phyloP scores from a whole-genome alignment of 176 grass and related monocot species.

The Aegilops umbellulata region DNA sequence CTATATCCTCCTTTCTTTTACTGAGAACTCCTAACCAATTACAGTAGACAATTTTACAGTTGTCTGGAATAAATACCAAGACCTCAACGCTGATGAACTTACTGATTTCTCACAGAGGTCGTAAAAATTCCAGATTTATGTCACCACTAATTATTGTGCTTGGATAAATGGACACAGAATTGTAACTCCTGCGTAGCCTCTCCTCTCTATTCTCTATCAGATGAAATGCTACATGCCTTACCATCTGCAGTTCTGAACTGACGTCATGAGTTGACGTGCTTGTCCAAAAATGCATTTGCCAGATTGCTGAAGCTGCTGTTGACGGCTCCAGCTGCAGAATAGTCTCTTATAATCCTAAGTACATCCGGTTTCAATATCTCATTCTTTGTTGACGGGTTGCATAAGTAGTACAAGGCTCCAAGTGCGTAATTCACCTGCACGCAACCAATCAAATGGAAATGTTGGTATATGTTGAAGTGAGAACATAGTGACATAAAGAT shows the following conservation, averaged over 20 bases:
- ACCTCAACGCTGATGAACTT: background rate
- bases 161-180: background rate
- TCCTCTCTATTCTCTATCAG: background rate
- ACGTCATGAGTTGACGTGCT: constrained; percentile 49
- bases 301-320: constrained; percentile 68
- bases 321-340: constrained; percentile 47
- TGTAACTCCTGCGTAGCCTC: background rate
- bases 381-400: constrained; percentile 57
- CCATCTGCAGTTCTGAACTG: background rate
- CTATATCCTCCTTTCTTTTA: background rate
- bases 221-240: background rate
- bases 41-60: background rate
- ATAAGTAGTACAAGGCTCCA: constrained; percentile 77
- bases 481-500: background rate
- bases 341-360: constrained; percentile 42
- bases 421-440: constrained; percentile 79
- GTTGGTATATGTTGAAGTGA: background rate
- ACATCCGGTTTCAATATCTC: constrained; percentile 82
- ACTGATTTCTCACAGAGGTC: background rate
- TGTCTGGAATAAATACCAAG: background rate
- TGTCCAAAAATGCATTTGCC: constrained; percentile 71
- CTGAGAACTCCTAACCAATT: background rate
- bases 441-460: background rate
- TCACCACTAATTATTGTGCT: background rate
- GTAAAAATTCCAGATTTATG: background rate